Evolutionary conservation across 2,329 filamentous ascomycete genomes (phyloP), one percentile per base, ranked within the genome.

Genomic region (Microdochium bolleyi): DNA sequence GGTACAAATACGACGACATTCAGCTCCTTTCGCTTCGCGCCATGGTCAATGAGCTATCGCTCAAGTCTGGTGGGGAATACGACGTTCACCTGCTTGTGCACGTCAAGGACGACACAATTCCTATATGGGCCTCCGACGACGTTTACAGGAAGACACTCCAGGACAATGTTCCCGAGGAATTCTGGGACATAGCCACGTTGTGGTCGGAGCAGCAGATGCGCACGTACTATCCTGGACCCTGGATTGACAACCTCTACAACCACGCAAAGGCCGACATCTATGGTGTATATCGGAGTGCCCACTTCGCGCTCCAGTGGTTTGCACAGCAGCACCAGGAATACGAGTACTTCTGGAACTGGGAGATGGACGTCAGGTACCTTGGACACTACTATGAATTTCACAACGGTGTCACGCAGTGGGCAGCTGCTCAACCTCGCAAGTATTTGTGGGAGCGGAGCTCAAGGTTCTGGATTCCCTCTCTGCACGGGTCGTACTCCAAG

Each of bases 151-250:
- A 77, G 30, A 78, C 84, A 63, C 60, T 88, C 65, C 70, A 72
- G 64, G 68, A 79, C 63, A 72, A 82, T 60, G 63, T 82, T 67
- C 70, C 85, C 0, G 73, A 79, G 59, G 85, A 88, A 58, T 88
- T 88, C 64, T 81, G 77, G 65, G 82, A 79, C 56, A 83, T 88
- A 71, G 80, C 80, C 21, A 85, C 80, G 0, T 70, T 88, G 13
- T 88, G 84, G 84, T 85, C 83, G 1, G 84, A 87, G 62, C 70
- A 77, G 57, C 81, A 84, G 63, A 85, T 88, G 80, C 70, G 74
- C 53, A 73, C 83, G 57, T 80, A 85, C 67, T 88, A 88, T 61
- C 46, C 68, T 67, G 72, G 73, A 1, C 80, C 78, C 24, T 77
- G 85, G 7, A 81, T 83, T 60, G 78, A 81, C 48, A 63, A 63